These are phyloP conservation scores for Prunus salicina DNA, from an alignment of 306 rosid genomes.

Conservation along the genomic window DNA sequence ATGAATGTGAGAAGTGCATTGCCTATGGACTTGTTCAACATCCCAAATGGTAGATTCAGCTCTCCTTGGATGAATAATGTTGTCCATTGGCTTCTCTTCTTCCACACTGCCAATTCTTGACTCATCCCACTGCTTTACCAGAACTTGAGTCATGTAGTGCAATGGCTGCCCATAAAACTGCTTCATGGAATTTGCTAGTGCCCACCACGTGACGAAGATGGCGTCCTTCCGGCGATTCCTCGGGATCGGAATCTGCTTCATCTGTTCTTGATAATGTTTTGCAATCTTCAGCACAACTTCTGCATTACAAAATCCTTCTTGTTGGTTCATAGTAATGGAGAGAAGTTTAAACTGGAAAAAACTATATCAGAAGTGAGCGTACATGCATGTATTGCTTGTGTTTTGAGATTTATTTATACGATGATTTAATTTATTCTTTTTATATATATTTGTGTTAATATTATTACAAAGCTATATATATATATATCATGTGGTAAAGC, in stretches of 20 bases:
- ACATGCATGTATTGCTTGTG: neutral
- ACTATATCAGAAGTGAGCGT: neutral
- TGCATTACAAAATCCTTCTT: neutral
- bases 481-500: too few species aligned
- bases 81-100: conserved; percentile 19
- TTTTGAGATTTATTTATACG: neutral
- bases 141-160: conserved; percentile 35
- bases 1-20: neutral
- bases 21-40: neutral
- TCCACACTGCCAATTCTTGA: conserved; percentile 28
- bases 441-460: too few species aligned
- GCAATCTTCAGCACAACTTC: neutral
- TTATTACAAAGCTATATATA: too few species aligned
- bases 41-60: conserved; percentile 33
- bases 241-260: neutral
- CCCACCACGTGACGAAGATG: neutral
- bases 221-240: neutral
- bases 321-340: neutral
- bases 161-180: conserved; percentile 26
- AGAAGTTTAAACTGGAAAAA: neutral
- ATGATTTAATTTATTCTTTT: too few species aligned
- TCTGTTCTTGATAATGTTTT: neutral
- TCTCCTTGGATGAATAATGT: neutral
- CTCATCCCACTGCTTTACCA: conserved; percentile 41
- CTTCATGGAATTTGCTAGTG: conserved; percentile 26